Percentiles rank a stretch among this genome's conserved stretches.
phyloP scores from a whole-genome alignment of 495 filamentous ascomycete genomes.

The Filosporella fistucella region DNA sequence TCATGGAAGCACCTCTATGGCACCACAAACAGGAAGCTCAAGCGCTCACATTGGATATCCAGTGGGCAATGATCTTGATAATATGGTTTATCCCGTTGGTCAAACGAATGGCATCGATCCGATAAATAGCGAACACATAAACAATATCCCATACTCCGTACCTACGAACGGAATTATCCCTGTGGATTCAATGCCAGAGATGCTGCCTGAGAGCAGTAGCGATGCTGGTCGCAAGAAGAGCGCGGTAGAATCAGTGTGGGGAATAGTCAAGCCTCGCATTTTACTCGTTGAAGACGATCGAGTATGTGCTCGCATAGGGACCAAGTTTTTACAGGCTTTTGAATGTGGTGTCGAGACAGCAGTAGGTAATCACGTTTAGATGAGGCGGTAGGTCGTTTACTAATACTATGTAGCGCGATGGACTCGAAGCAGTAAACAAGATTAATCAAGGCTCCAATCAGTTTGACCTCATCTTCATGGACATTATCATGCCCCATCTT shows the following conservation, averaged over 20 bases:
- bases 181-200: conserved; percentile 17
- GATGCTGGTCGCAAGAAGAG: conserved; percentile 19
- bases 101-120: conserved; percentile 89
- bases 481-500: conserved; percentile 97
- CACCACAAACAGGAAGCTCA: conserved; percentile 33
- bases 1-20: conserved; percentile 13
- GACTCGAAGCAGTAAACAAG: conserved; percentile 89
- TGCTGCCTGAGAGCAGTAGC: conserved; percentile 11
- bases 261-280: conserved; percentile 73
- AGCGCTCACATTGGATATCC: conserved; percentile 37
- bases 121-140: conserved; percentile 88
- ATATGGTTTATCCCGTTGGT: conserved; percentile 85
- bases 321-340: conserved; percentile 88
- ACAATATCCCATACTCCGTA: conserved; percentile 85
- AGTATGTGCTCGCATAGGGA: conserved; percentile 88
- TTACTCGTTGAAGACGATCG: conserved; percentile 94
- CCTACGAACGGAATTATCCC: conserved; percentile 45
- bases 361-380: conserved; percentile 51
- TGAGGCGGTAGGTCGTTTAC: neutral
- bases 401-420: conserved; percentile 61
- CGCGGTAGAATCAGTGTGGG: conserved; percentile 70
- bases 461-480: conserved; percentile 96
- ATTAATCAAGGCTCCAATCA: conserved; percentile 69
- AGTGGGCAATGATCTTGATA: conserved; percentile 64
- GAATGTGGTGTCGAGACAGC: conserved; percentile 86